A percentile compares a stretch with the other conserved stretches of the same genome.
These are phyloP conservation scores for Chenopodium quinoa DNA, from an alignment of 148 eudicot genomes.

Conservation along the genomic window DNA sequence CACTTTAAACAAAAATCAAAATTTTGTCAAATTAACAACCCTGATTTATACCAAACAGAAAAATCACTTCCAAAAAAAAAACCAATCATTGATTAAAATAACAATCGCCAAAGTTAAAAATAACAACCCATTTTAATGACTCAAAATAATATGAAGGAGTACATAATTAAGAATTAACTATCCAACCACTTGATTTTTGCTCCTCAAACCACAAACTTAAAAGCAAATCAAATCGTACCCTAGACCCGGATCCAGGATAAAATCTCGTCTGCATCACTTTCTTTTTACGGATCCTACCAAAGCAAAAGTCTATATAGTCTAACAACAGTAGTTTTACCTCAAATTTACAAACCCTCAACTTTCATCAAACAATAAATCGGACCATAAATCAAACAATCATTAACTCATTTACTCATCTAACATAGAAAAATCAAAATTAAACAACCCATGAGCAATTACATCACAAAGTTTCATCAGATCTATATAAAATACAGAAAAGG, in stretches of 20 bases:
- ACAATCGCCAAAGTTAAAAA: neutral
- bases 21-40: neutral
- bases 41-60: neutral
- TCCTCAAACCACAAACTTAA: neutral
- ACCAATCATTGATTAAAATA: neutral
- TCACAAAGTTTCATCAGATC: slow-evolving; percentile 20
- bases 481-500: neutral
- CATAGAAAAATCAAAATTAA: neutral
- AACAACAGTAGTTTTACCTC: neutral
- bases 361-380: neutral
- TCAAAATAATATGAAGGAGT: neutral
- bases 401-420: neutral
- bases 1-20: neutral
- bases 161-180: neutral
- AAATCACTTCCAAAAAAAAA: neutral
- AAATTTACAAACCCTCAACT: neutral
- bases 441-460: neutral
- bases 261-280: neutral
- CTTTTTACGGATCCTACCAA: neutral
- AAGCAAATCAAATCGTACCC: neutral
- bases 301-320: neutral
- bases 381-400: neutral
- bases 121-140: neutral
- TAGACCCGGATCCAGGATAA: neutral
- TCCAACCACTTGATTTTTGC: neutral